A percentile compares a stretch with the other conserved stretches of the same genome.
phyloP scores from a whole-genome alignment of 352 stramenopile species.

The Aphanomyces cochlioides region DNA sequence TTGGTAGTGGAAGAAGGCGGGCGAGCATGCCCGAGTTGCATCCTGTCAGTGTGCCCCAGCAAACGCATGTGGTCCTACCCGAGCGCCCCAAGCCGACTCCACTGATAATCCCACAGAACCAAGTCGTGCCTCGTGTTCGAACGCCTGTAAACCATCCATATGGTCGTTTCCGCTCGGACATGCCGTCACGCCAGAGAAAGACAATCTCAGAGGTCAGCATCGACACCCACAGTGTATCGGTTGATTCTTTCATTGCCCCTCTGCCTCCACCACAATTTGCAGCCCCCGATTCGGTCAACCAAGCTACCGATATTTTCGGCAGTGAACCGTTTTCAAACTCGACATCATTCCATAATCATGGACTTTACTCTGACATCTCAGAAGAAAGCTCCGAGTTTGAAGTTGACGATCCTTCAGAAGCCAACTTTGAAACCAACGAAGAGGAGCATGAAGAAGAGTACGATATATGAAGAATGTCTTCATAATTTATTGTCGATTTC shows the following conservation, averaged over 20 bases:
- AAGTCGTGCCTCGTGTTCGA: neutral
- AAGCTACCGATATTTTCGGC: neutral
- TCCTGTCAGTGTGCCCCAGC: too few relatives aligned
- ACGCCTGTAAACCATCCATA: conserved; percentile 9
- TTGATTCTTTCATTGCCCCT: neutral
- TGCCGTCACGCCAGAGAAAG: conserved; percentile 11
- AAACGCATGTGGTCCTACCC: too few relatives aligned
- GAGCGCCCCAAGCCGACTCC: neutral
- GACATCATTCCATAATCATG: neutral
- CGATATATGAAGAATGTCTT: conserved; percentile 1
- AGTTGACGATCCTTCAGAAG: conserved; percentile 15
- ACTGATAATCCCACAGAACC: neutral
- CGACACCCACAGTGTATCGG: conserved; percentile 20
- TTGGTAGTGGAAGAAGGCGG: too few relatives aligned
- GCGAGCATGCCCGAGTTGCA: too few relatives aligned
- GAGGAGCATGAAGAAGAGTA: conserved; percentile 7
- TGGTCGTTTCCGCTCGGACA: neutral
- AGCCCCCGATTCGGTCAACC: neutral
- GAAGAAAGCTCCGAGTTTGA: conserved; percentile 10
- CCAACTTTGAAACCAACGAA: neutral
- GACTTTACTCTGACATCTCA: neutral
- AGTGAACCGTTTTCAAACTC: conserved; percentile 1
- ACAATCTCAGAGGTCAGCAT: conserved; percentile 17
- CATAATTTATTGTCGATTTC: too few relatives aligned
- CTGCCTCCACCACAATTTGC: neutral